Conservation (phyloP, 2,329 filamentous ascomycete genomes). For the Microdochium paspali region DNA sequence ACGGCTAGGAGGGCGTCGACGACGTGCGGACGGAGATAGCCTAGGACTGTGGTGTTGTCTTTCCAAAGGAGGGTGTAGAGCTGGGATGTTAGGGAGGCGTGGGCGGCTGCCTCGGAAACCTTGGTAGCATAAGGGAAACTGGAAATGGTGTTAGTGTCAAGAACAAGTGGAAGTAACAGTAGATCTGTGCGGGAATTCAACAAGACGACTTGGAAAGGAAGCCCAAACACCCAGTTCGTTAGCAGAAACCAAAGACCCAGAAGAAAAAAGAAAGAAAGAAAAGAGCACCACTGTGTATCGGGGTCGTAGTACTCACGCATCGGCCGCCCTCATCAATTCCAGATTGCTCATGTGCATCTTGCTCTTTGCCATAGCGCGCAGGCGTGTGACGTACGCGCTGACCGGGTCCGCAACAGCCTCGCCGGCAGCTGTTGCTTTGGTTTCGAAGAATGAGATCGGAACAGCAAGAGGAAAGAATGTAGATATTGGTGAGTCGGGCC, state of each 20-base stretch:
- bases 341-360: conserved; percentile 29
- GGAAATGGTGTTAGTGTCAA: conserved; percentile 3
- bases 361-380: neutral
- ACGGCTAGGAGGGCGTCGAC: conserved; percentile 36
- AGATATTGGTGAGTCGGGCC: no score
- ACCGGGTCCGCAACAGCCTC: no score
- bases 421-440: neutral
- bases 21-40: conserved; percentile 46
- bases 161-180: no score
- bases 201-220: no score
- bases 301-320: conserved; percentile 45
- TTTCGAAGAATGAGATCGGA: neutral
- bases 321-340: conserved; percentile 43
- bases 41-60: conserved; percentile 51
- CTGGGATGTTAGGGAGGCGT: conserved; percentile 36
- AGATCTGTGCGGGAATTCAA: no score
- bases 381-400: neutral
- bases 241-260: no score
- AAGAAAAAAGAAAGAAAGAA: conserved; percentile 3
- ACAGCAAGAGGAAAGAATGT: no score
- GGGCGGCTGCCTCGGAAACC: conserved; percentile 29
- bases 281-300: no score
- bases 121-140: conserved; percentile 72
- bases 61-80: conserved; percentile 60
- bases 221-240: no score